These are phyloP conservation scores for Iris pallida DNA, from an alignment of 116 monocot genomes.

Conservation along the genomic window DNA sequence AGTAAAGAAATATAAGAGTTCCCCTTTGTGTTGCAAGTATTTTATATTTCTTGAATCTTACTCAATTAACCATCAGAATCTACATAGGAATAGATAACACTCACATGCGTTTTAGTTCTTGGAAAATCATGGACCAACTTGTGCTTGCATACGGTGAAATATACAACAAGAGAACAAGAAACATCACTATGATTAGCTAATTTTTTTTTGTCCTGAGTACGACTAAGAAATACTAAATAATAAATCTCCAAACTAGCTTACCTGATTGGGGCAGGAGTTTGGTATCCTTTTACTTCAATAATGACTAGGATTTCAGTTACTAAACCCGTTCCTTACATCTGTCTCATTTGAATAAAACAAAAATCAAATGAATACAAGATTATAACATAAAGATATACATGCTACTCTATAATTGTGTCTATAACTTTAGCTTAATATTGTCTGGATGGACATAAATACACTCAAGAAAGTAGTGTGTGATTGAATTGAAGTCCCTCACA, in stretches of 20 bases:
- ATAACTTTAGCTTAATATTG: conserved; percentile 48
- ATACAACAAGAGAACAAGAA: conserved; percentile 9
- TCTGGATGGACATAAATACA: conserved; percentile 54
- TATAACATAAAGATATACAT: not conserved
- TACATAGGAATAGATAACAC: not conserved
- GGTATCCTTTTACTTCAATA: conserved; percentile 23
- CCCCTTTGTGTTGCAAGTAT: not conserved
- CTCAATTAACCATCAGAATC: not conserved
- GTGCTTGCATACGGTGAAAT: conserved; percentile 10
- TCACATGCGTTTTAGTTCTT: conserved; percentile 45
- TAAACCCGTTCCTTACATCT: conserved; percentile 1
- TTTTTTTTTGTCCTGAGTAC: not conserved
- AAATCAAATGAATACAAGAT: not conserved
- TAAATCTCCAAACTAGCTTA: not conserved
- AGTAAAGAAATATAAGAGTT: not conserved
- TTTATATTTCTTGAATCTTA: not conserved
- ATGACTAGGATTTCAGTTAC: conserved; percentile 14
- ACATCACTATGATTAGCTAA: not conserved
- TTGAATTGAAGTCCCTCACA: conserved; percentile 36
- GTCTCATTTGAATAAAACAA: conserved; percentile 3
- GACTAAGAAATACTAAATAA: not conserved
- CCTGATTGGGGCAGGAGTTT: conserved; percentile 34
- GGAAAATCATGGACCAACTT: conserved; percentile 41
- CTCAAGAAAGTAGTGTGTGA: conserved; percentile 49
- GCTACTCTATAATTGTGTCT: not conserved